Base-by-base conservation (phyloP, 192 early-diverging fungal species). In the Backusella australiensis region DNA sequence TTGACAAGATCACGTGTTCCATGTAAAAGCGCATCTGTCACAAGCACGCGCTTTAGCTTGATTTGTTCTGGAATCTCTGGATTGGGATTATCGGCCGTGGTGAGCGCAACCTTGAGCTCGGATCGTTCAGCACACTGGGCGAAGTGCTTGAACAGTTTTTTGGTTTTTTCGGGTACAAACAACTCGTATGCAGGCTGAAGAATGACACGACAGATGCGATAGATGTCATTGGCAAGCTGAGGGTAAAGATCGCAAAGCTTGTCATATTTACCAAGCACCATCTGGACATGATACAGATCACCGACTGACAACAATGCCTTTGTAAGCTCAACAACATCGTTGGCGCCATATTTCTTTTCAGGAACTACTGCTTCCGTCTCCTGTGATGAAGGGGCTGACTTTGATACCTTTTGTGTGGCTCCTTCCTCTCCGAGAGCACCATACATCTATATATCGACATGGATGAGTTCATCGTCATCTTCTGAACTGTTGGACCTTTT, bases 241-340 rank as follows among this genome's bases (percentile, higher is more conserved):
- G 91, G 89, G 21, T 93, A 79, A 29, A 89, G 79, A 12, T 84
- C 78, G 26, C 81, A 73, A 0, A 94, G 34, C 19, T 84, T 76
- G 6, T 90, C 88, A 7, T 86, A 81, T 19, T 87, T 79, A 4
- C 86, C 79, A 3, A 95, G 53, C 8, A 92, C 82, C 14, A 84
- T 66, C 34, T 85, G 67, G 21, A 89, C 88, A 35, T 89, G 77
- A 3, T 77, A 73, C 1, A 91, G 17, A 44, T 90, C 90, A 6
- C 94, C 94, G 4, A 94, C 86, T 4, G 87, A 85, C 0, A 94
- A 34, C 3, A 94, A 81, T 19, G 92, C 89, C 12, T 83, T 82
- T 15, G 85, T 72, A 11, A 95, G 68, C 17, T 86, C 87, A 38
- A 90, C 83, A 59, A 94, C 92, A 72, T 95, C 92, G 38, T 94